phyloP scores from a whole-genome alignment of 179 eudicot species.

The Gypsophila paniculata region DNA sequence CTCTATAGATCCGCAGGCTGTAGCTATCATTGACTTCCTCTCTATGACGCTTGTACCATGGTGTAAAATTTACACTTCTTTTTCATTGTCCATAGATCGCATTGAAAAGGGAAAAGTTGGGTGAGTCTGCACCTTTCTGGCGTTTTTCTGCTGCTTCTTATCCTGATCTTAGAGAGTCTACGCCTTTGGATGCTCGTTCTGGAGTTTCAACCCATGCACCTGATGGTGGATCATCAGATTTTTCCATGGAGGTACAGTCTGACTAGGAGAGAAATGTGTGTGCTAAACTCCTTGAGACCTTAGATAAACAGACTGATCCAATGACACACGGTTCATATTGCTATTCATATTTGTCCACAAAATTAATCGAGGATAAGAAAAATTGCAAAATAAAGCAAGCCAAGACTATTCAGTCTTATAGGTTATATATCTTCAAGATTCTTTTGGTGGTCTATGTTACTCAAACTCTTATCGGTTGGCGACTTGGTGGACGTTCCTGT shows the following conservation, averaged over 20 bases:
- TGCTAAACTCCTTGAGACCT: neutral
- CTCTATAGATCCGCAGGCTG: neutral
- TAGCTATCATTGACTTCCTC: neutral
- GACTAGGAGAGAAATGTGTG: too few relatives aligned
- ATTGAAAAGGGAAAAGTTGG: constrained; percentile 58
- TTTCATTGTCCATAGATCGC: constrained; percentile 37
- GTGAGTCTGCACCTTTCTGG: constrained; percentile 67
- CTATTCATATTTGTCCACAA: neutral
- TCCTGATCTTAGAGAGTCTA: constrained; percentile 49
- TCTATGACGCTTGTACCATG: neutral
- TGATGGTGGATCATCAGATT: constrained; percentile 26
- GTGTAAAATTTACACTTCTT: neutral
- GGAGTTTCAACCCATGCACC: constrained; percentile 18
- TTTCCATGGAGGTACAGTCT: constrained; percentile 27
- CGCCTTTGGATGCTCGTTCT: constrained; percentile 25
- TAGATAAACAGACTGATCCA: neutral
- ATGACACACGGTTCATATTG: neutral
- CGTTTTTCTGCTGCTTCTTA: constrained; percentile 61
- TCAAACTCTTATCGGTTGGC: neutral
- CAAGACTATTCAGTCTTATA: too few relatives aligned
- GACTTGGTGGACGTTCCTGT: neutral
- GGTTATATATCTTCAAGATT: neutral
- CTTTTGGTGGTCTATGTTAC: neutral
- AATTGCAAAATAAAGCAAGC: neutral
- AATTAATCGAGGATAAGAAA: neutral